Conservation (phyloP, 169 alveolate species). For the Eimeria nieschulzi region DNA sequence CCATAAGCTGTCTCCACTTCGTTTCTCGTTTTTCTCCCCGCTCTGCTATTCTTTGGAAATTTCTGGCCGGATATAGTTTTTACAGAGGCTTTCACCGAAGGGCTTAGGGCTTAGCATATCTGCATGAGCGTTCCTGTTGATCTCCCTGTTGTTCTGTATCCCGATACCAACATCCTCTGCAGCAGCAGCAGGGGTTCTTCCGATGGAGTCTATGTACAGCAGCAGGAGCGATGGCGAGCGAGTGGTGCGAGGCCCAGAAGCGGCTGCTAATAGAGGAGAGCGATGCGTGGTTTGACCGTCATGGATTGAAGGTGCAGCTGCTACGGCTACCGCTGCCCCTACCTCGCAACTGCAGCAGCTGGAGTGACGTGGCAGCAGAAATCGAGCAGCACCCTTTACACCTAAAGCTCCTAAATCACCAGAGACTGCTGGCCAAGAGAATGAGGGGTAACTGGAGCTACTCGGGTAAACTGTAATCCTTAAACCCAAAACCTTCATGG, state of each 20-base stretch:
- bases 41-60: too few relatives aligned
- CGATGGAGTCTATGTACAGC: too few relatives aligned
- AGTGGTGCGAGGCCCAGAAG: constrained; percentile 29
- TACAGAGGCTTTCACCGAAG: too few relatives aligned
- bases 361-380: constrained; percentile 38
- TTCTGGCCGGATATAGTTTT: too few relatives aligned
- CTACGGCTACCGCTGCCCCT: constrained; percentile 57
- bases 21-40: too few relatives aligned
- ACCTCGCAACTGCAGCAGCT: constrained; percentile 22
- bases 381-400: constrained; percentile 35
- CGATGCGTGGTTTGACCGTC: constrained; percentile 23
- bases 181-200: too few relatives aligned
- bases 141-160: too few relatives aligned
- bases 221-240: constrained; percentile 16
- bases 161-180: too few relatives aligned
- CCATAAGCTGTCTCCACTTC: too few relatives aligned
- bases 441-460: constrained; percentile 26
- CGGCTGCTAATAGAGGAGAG: constrained; percentile 37
- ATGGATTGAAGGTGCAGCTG: constrained; percentile 29
- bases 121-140: too few relatives aligned
- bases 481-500: background rate
- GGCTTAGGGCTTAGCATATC: too few relatives aligned
- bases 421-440: constrained; percentile 22
- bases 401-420: constrained; percentile 24
- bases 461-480: background rate